Conservation (phyloP, 352 stramenopile species). For the Nothophytophthora sp. region DNA sequence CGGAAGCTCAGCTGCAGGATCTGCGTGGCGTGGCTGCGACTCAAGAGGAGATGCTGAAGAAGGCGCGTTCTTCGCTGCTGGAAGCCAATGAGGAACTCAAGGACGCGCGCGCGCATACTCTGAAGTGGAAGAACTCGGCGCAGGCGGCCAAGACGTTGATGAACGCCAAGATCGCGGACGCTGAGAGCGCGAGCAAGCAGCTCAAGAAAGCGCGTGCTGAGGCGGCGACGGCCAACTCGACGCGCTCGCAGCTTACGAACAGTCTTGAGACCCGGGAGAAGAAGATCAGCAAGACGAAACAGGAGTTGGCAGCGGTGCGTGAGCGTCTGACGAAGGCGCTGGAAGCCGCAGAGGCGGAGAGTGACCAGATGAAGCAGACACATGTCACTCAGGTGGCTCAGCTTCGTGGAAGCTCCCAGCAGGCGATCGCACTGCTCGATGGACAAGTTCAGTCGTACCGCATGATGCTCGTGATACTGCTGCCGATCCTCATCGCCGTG, state of each 20-base stretch:
- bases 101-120: slow-evolving; percentile 52
- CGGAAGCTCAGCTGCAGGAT: slow-evolving; percentile 41
- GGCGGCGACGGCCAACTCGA: slow-evolving; percentile 37
- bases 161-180: slow-evolving; percentile 68
- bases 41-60: slow-evolving; percentile 74
- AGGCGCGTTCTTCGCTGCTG: slow-evolving; percentile 63
- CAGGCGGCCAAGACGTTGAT: slow-evolving; percentile 60
- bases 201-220: slow-evolving; percentile 52
- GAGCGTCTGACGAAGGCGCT: slow-evolving; percentile 31
- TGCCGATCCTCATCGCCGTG: slow-evolving; percentile 52
- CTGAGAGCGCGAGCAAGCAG: slow-evolving; percentile 69
- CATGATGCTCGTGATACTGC: slow-evolving; percentile 49
- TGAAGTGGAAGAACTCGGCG: slow-evolving; percentile 78
- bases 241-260: slow-evolving; percentile 50
- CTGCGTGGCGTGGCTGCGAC: slow-evolving; percentile 36
- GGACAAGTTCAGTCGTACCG: slow-evolving; percentile 62
- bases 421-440: slow-evolving; percentile 20
- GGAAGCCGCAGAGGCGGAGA: slow-evolving; percentile 24
- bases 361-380: slow-evolving; percentile 29
- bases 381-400: slow-evolving; percentile 42
- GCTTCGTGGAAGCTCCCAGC: slow-evolving; percentile 37
- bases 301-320: slow-evolving; percentile 55
- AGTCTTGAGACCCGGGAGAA: slow-evolving; percentile 72
- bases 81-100: slow-evolving; percentile 81
- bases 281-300: slow-evolving; percentile 61